These are phyloP conservation scores for Alternaria viburni DNA, from an alignment of 2,329 filamentous ascomycete genomes.

Conservation along the genomic window DNA sequence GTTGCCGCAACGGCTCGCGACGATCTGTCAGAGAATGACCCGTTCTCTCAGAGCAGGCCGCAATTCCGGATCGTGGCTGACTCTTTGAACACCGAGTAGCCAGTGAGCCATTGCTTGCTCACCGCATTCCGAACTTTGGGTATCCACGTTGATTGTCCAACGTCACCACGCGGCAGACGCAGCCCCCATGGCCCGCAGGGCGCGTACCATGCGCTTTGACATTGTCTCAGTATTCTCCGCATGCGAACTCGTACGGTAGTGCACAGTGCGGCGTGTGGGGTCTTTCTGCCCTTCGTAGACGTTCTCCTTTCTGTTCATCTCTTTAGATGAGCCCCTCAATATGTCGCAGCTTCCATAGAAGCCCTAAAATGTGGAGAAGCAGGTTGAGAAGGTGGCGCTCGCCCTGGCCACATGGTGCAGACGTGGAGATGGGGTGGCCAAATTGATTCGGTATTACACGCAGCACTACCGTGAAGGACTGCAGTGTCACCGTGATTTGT, in stretches of 20 bases:
- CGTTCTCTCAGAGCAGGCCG: slow-evolving; percentile 17
- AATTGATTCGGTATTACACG: slow-evolving; percentile 26
- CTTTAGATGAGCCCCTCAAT: slow-evolving; percentile 24
- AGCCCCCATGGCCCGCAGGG: slow-evolving; percentile 4
- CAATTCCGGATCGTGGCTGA: slow-evolving; percentile 19
- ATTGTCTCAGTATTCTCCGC: slow-evolving; percentile 20
- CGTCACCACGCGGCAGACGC: slow-evolving; percentile 15
- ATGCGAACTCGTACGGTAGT: slow-evolving; percentile 1
- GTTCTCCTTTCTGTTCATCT: slow-evolving; percentile 27
- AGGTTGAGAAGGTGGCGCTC: slow-evolving; percentile 25
- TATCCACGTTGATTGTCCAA: slow-evolving; percentile 13
- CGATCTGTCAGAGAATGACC: slow-evolving; percentile 25
- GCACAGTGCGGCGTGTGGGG: slow-evolving; percentile 27
- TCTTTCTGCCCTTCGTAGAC: slow-evolving; percentile 23
- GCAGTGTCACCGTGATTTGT: slow-evolving; percentile 31
- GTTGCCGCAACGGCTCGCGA: slow-evolving; percentile 33
- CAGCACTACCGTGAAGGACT: slow-evolving; percentile 31
- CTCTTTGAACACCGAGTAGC: slow-evolving; percentile 8
- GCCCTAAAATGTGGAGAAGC: slow-evolving; percentile 38
- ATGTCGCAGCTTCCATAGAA: slow-evolving; percentile 15
- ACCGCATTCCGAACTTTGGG: slow-evolving; percentile 17
- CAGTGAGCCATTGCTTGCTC: slow-evolving; percentile 11
- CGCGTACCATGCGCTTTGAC: slow-evolving; percentile 9
- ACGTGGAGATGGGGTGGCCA: slow-evolving; percentile 17
- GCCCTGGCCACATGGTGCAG: slow-evolving; percentile 24